Evolutionary conservation across 768 basidiomycete genomes (phyloP).

Genomic region (Lentinula raphanica): DNA sequence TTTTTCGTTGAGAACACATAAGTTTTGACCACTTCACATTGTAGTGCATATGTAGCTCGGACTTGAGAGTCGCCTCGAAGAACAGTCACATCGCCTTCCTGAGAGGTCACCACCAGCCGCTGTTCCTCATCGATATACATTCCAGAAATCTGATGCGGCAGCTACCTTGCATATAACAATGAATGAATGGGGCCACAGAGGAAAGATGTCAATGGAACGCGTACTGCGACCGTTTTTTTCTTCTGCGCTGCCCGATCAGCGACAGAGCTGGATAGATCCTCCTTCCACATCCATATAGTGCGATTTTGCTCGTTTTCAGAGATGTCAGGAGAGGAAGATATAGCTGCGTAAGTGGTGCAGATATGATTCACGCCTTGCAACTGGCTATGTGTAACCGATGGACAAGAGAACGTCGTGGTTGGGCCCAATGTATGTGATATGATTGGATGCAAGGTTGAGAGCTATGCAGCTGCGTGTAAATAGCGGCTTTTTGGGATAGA

Average conservation of each 20-base stretch:
- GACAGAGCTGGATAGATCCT: slow-evolving; percentile 36
- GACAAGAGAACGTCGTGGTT: slow-evolving; percentile 54
- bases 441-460: slow-evolving; percentile 58
- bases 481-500: neutral
- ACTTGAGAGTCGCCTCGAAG: slow-evolving; percentile 23
- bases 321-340: slow-evolving; percentile 44
- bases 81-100: slow-evolving; percentile 24
- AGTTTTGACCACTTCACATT: slow-evolving; percentile 14
- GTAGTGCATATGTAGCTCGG: slow-evolving; percentile 11
- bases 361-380: slow-evolving; percentile 26
- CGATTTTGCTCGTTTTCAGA: slow-evolving; percentile 35
- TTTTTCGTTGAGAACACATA: slow-evolving; percentile 24
- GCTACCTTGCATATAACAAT: slow-evolving; percentile 24
- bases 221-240: slow-evolving; percentile 38
- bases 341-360: slow-evolving; percentile 53
- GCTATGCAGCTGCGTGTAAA: slow-evolving; percentile 28
- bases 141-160: slow-evolving; percentile 33
- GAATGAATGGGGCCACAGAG: neutral
- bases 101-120: slow-evolving; percentile 25
- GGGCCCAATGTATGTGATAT: slow-evolving; percentile 68
- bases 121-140: slow-evolving; percentile 20
- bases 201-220: slow-evolving; percentile 23
- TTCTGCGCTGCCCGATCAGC: slow-evolving; percentile 29
- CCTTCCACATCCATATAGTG: slow-evolving; percentile 60
- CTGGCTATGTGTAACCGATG: slow-evolving; percentile 43